Base-by-base conservation (phyloP, 129 eudicot species). In the Rutidosis leptorrhynchoides region DNA sequence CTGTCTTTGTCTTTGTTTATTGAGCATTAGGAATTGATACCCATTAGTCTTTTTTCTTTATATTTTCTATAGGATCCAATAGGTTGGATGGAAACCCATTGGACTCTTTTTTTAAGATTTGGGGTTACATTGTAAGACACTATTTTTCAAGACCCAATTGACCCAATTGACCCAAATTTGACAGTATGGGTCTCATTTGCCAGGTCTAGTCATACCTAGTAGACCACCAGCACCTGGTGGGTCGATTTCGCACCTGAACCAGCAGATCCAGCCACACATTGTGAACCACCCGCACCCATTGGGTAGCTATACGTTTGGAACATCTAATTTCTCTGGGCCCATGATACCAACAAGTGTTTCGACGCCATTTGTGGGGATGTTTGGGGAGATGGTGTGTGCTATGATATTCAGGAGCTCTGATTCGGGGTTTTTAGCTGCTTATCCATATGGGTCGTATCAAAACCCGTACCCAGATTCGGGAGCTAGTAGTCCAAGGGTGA, bases 331-430 rank as follows among this genome's bases (percentile, higher is more conserved):
- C 5, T 51, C 37, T 22, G 69, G 74, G 27, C 64, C 90, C 55
- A 29, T 70, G 64, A 21, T 78, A 5, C 75, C 82, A 19, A 68
- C 83, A 0, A 75, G 77, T 62, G 51, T 81, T 27, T 71, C 75
- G 20, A 79, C 76, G 32, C 95, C 94, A 9, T 81, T 88, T 4
- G 87, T 83, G 48, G 83, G 78, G 62, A 82, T 83, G 82, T 78
- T 85, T 28, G 86, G 96, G 16, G 97, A 90, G 73, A 77, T 86
- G 82, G 85, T 90, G 2, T 83, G 76, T 24, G 81, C 80, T 3
- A 84, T 87, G 81, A 84, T 82, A 23, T 83, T 76, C 28, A 70
- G 89, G 64, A 67, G 77, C 68, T 61, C 84, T 69, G 86, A 78
- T 65, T 54, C 79, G 6, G 77, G 77, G 8, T 59, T 78, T 5